Evolutionary conservation across 176 grass and related monocot species (phyloP).

Genomic region (Hyparrhenia diplandra): DNA sequence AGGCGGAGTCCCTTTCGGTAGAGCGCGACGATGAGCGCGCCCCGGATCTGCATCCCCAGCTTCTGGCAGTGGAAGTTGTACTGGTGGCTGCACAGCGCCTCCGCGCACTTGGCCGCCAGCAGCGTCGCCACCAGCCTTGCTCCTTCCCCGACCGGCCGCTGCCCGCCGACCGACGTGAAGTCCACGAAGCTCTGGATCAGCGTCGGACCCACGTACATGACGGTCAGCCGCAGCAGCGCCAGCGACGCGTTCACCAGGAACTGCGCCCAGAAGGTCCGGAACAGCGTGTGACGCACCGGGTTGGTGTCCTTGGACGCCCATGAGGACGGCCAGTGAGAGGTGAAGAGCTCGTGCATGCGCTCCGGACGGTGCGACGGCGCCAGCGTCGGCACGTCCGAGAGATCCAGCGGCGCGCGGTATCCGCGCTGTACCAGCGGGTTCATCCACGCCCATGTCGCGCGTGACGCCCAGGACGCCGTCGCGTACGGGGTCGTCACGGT

Average conservation of each 20-base stretch:
- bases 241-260: conserved; percentile 63
- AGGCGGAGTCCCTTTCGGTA: conserved; percentile 82
- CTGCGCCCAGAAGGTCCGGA: conserved; percentile 71
- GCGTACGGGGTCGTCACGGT: conserved; percentile 68
- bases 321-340: conserved; percentile 49
- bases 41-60: conserved; percentile 85
- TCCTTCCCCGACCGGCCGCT: conserved; percentile 24
- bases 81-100: conserved; percentile 81
- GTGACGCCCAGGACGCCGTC: conserved; percentile 48
- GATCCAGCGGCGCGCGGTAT: conserved; percentile 40
- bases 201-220: conserved; percentile 88
- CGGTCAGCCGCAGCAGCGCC: conserved; percentile 49
- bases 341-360: conserved; percentile 63
- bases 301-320: conserved; percentile 37
- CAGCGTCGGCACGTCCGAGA: conserved; percentile 63
- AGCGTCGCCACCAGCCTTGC: conserved; percentile 51
- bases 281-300: conserved; percentile 62
- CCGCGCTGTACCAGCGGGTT: conserved; percentile 75
- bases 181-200: conserved; percentile 89
- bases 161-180: conserved; percentile 18
- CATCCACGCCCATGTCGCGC: conserved; percentile 77
- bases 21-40: conserved; percentile 77
- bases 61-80: conserved; percentile 99
- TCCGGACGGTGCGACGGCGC: conserved; percentile 59
- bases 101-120: conserved; percentile 64